Evolutionary conservation across 495 filamentous ascomycete species (phyloP), one percentile per base, ranked within the genome.

Genomic region (Apodospora peruviana): DNA sequence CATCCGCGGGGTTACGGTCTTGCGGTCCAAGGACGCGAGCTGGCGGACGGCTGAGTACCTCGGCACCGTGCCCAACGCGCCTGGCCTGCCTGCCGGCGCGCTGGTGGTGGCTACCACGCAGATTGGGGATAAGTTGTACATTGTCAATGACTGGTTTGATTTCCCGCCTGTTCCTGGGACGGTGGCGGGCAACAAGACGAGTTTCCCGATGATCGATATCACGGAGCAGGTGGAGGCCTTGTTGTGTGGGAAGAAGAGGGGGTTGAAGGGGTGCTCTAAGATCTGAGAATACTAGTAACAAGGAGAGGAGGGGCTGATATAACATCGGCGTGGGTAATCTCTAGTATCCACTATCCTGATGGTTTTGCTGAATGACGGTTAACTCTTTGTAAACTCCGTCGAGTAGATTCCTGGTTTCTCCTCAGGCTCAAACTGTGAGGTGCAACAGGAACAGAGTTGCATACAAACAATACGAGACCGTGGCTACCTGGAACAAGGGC

Each of bases 121-220:
- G 43, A 53, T 67, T n/a, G 48, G 43, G 12, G 52, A 57, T 0
- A 54, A 27, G 47, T 47, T 64, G 19, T 64, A 52, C 40, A 49
- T 53, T 36, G 57, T 67, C 9, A 53, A 57, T 10, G 61, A 64
- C 27, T 62, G 61, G 58, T 64, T 64, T 29, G 47, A 36, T 14
- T 58, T 62, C 22, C 52, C 55, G 3, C 36, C 56, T 22, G 61
- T 67, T 14, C 39, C 57, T 1, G 61, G 58, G 2, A 62, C 61
- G 14, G 47, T 52, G 32, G 61, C 59, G 3, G 61, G 64, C 17
- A 62, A 62, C 23, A 58, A 57, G 47, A 62, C 57, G 20, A 40
- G 40, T 25, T 67, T 67, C 43, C 64, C 61, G n/a, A 57, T 65
- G 25, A 34, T 62, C 2, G 61, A 67, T 40, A 62, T 67, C 27